Evolutionary conservation across 1,139 yeast species (phyloP).

Genomic region (Protomyces pachydermus): DNA sequence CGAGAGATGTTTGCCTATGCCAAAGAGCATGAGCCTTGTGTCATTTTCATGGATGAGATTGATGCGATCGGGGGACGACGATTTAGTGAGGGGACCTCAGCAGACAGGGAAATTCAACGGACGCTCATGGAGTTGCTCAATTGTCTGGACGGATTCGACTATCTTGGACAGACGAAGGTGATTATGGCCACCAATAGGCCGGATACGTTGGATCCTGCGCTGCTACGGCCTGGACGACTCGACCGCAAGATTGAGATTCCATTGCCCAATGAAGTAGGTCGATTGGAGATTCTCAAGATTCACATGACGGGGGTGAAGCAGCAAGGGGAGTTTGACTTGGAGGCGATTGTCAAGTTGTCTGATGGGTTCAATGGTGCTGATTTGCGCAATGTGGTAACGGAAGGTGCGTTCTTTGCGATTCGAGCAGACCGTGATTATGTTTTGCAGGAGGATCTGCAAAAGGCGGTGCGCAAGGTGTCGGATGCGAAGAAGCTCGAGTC

Average conservation of each 20-base stretch:
- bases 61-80: constrained; percentile 99
- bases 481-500: constrained; percentile 98
- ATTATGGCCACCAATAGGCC: constrained; percentile 99
- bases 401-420: constrained; percentile 97
- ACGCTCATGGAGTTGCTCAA: constrained; percentile 95
- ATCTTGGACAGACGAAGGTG: constrained; percentile 92
- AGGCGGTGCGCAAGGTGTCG: constrained; percentile 95
- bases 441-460: constrained; percentile 88
- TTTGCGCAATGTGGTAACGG: constrained; percentile 95
- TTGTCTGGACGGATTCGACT: constrained; percentile 99
- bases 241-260: constrained; percentile 97
- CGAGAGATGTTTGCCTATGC: constrained; percentile 99
- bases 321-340: constrained; percentile 94
- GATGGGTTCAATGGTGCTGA: constrained; percentile 99
- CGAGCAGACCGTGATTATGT: constrained; percentile 96
- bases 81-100: constrained; percentile 97
- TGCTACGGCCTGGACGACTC: constrained; percentile 95
- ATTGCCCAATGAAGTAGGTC: constrained; percentile 93
- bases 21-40: constrained; percentile 96
- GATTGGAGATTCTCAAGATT: constrained; percentile 90
- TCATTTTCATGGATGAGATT: constrained; percentile 97
- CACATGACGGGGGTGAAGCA: constrained; percentile 83
- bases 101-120: constrained; percentile 98
- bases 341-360: constrained; percentile 95
- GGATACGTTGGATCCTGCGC: constrained; percentile 97